These are phyloP conservation scores for Closterium sp. DNA, from an alignment of 139 green algal species.

Conservation along the genomic window DNA sequence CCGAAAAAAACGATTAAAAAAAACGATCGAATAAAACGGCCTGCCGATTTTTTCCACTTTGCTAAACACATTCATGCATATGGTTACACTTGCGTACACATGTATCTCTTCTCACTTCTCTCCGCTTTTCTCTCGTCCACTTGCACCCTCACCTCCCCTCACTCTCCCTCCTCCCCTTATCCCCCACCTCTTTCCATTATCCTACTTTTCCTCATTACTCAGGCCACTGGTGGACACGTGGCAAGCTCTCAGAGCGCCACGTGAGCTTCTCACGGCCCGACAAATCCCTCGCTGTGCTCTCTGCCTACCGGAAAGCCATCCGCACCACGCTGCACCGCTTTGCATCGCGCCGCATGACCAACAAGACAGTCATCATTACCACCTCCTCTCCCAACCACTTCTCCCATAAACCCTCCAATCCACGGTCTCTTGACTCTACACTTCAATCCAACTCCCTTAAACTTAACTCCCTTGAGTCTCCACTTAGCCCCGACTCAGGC, in stretches of 20 bases:
- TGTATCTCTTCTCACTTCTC: too few relatives aligned
- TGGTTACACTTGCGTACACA: too few relatives aligned
- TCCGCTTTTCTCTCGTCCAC: background rate
- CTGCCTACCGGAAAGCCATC: background rate
- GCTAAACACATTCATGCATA: too few relatives aligned
- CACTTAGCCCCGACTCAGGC: background rate
- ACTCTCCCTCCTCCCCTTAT: background rate
- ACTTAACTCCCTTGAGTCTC: background rate
- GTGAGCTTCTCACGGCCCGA: background rate
- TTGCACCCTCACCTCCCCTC: background rate
- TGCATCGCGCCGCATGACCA: background rate
- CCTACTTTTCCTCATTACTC: background rate
- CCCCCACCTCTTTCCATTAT: background rate
- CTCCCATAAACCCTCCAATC: background rate
- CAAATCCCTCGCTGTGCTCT: background rate
- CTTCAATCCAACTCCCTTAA: background rate
- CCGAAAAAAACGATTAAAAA: too few relatives aligned
- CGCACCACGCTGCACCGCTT: background rate
- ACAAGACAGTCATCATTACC: background rate
- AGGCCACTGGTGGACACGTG: background rate
- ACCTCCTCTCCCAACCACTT: background rate
- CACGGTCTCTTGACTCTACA: background rate
- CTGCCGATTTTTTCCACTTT: too few relatives aligned
- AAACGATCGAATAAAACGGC: too few relatives aligned
- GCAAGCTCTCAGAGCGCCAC: background rate